These are phyloP conservation scores for Arthromyces matolae DNA, from an alignment of 768 basidiomycete genomes.

Conservation along the genomic window DNA sequence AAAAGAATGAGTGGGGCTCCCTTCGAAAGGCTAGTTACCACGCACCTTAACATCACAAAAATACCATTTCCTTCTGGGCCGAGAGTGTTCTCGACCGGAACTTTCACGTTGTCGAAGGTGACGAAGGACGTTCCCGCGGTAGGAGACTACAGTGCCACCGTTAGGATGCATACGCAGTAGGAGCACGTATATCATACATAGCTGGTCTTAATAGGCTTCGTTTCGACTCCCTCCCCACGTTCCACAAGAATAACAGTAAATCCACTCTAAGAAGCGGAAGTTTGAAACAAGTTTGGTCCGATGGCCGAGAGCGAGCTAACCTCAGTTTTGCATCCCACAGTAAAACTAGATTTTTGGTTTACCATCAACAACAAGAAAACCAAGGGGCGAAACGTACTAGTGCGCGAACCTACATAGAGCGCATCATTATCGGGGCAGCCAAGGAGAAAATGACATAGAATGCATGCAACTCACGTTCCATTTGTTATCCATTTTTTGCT, in stretches of 20 bases:
- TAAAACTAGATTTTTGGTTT: constrained; percentile 41
- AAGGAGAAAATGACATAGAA: not conserved
- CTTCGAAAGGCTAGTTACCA: not conserved
- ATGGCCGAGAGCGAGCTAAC: constrained; percentile 19
- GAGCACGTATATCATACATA: constrained; percentile 26
- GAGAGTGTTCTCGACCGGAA: constrained; percentile 80
- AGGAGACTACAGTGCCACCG: constrained; percentile 40
- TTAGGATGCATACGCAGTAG: not conserved
- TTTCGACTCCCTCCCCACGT: constrained; percentile 77
- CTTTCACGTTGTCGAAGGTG: constrained; percentile 77
- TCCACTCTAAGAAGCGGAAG: constrained; percentile 42
- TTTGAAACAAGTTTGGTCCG: not conserved
- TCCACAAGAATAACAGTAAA: constrained; percentile 87
- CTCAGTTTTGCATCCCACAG: constrained; percentile 61
- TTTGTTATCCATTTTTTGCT: constrained; percentile 87
- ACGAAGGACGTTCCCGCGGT: constrained; percentile 80
- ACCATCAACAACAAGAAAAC: not conserved
- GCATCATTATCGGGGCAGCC: constrained; percentile 9
- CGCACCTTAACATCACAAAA: constrained; percentile 45
- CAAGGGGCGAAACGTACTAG: constrained; percentile 34
- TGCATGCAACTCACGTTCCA: constrained; percentile 43
- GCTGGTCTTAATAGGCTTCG: constrained; percentile 79
- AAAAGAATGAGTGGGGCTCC: not conserved
- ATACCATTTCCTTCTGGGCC: constrained; percentile 74
- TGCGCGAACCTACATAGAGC: constrained; percentile 35